A percentile compares a stretch with the other conserved stretches of the same genome.
phyloP scores from a whole-genome alignment of 805 yeast genomes.

The Metschnikowia anglica region DNA sequence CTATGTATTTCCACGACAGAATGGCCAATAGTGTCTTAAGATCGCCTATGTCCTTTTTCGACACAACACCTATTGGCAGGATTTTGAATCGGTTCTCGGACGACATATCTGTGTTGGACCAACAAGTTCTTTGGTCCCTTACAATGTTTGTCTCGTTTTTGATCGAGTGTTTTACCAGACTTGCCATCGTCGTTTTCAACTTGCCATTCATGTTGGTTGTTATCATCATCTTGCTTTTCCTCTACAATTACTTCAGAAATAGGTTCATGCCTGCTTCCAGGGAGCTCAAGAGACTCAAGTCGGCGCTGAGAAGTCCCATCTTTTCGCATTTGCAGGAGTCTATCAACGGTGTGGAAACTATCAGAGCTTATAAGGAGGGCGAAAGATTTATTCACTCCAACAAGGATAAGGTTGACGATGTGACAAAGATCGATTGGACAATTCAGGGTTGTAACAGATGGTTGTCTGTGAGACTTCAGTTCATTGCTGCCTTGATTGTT shows the following conservation, averaged over 20 bases:
- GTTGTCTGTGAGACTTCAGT: conserved; percentile 39
- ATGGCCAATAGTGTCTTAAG: conserved; percentile 37
- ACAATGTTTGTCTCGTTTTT: conserved; percentile 24
- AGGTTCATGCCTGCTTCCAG: conserved; percentile 36
- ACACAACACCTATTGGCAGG: conserved; percentile 42
- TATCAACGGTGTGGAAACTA: conserved; percentile 37
- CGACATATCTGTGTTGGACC: conserved; percentile 35
- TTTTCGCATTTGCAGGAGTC: conserved; percentile 40
- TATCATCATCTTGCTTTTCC: conserved; percentile 24
- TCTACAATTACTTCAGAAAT: conserved; percentile 33
- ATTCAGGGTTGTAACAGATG: conserved; percentile 32
- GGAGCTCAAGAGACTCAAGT: conserved; percentile 33
- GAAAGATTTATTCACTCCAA: conserved; percentile 31
- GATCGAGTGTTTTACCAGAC: conserved; percentile 28
- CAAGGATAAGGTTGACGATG: conserved; percentile 26
- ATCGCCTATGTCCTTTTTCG: conserved; percentile 44
- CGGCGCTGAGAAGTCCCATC: conserved; percentile 33
- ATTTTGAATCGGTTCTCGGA: conserved; percentile 41
- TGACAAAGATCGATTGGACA: conserved; percentile 24
- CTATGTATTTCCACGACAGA: conserved; percentile 35
- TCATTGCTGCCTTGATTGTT: conserved; percentile 35
- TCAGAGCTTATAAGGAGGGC: conserved; percentile 31
- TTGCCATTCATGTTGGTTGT: conserved; percentile 36
- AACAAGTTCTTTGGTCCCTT: conserved; percentile 33
- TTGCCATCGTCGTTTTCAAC: conserved; percentile 31